Evolutionary conservation across 78 protist species (phyloP).

Genomic region (Paulinella micropora): DNA sequence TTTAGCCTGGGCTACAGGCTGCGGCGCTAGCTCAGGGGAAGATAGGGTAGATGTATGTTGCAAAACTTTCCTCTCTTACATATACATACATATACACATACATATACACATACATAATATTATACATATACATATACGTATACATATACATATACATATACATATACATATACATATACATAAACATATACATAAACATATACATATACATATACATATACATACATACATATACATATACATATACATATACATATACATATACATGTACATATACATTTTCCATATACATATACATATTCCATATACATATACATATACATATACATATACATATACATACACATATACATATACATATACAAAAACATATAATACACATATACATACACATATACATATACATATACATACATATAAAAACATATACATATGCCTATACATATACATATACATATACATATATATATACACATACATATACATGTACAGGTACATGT

Average conservation of each 20-base stretch:
- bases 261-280: background rate
- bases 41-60: too few species aligned
- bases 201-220: background rate
- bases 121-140: background rate
- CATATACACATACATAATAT: background rate
- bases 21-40: too few species aligned
- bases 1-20: too few species aligned
- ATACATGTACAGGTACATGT: background rate
- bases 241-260: background rate
- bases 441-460: background rate
- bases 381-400: background rate
- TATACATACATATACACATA: background rate
- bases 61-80: background rate
- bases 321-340: background rate
- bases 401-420: background rate
- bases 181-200: background rate
- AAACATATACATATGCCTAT: background rate
- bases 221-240: background rate
- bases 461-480: background rate
- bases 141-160: background rate
- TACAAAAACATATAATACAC: background rate
- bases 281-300: background rate
- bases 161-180: background rate
- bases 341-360: background rate
- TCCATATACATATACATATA: background rate